phyloP scores from a whole-genome alignment of 192 early-diverging fungal species.

The Mortierella claussenii region DNA sequence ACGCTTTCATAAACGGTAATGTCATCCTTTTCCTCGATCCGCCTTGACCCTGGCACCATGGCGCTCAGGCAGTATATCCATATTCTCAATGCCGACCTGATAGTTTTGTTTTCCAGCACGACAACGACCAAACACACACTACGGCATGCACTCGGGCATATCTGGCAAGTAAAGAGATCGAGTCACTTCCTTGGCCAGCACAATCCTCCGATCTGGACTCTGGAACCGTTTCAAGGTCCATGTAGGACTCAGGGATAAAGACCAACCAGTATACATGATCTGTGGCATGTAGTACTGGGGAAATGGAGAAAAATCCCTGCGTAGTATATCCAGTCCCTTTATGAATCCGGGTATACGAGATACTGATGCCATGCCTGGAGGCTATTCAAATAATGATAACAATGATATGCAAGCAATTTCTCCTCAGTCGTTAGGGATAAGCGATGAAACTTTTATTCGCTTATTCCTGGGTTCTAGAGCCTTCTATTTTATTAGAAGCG shows the following conservation, averaged over 20 bases:
- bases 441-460: too few relatives aligned
- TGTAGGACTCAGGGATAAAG: not conserved
- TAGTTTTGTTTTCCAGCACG: conserved; percentile 19
- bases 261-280: not conserved
- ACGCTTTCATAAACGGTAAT: too few relatives aligned
- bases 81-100: not conserved
- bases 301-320: not conserved
- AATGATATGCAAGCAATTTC: too few relatives aligned
- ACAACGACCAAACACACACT: too few relatives aligned
- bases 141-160: not conserved
- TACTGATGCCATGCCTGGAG: too few relatives aligned
- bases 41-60: too few relatives aligned
- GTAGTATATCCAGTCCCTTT: not conserved
- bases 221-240: not conserved
- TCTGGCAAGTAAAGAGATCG: not conserved
- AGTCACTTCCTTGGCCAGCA: not conserved
- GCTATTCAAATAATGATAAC: too few relatives aligned
- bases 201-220: not conserved
- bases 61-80: too few relatives aligned
- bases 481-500: too few relatives aligned
- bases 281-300: not conserved
- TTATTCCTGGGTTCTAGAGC: too few relatives aligned
- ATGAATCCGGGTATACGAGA: not conserved
- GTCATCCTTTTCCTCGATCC: too few relatives aligned
- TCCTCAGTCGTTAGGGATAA: too few relatives aligned